These are phyloP conservation scores for Amauroascus niger DNA, from an alignment of 2,329 filamentous ascomycete species.

Conservation along the genomic window DNA sequence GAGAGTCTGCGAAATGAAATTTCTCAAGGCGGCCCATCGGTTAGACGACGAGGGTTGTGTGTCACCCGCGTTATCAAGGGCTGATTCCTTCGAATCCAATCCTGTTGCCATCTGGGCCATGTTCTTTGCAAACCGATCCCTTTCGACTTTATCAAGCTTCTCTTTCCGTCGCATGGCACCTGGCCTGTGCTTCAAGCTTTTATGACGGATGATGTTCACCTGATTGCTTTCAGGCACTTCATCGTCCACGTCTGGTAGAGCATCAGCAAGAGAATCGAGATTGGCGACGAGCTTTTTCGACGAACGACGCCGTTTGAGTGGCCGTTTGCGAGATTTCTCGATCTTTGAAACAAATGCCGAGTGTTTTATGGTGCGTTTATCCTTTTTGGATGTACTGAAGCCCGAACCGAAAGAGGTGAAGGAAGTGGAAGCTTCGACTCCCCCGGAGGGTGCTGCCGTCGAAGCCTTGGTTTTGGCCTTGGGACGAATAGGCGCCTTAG, in stretches of 20 bases:
- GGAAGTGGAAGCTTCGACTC: slow-evolving; percentile 10
- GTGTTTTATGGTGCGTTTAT: slow-evolving; percentile 76
- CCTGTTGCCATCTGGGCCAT: slow-evolving; percentile 60
- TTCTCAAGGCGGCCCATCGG: slow-evolving; percentile 71
- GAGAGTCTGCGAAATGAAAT: slow-evolving; percentile 78
- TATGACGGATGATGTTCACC: slow-evolving; percentile 62
- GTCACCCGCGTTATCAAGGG: slow-evolving; percentile 10
- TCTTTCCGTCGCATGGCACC: slow-evolving; percentile 79
- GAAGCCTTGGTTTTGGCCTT: slow-evolving; percentile 17
- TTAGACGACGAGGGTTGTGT: slow-evolving; percentile 33
- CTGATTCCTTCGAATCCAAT: slow-evolving; percentile 18
- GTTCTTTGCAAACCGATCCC: slow-evolving; percentile 72
- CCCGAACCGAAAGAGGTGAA: slow-evolving; percentile 26
- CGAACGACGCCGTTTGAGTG: slow-evolving; percentile 56
- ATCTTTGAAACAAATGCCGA: slow-evolving; percentile 69
- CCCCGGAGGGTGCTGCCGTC: slow-evolving; percentile 16
- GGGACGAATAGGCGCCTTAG: slow-evolving; percentile 26
- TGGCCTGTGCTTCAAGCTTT: slow-evolving; percentile 62
- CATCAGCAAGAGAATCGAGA: slow-evolving; percentile 67
- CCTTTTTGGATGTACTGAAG: slow-evolving; percentile 66
- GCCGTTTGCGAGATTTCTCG: slow-evolving; percentile 49
- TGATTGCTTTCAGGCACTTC: slow-evolving; percentile 38
- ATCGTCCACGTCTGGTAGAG: slow-evolving; percentile 57
- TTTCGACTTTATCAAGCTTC: slow-evolving; percentile 67
- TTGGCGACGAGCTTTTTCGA: slow-evolving; percentile 69